Evolutionary conservation across 108 stramenopile genomes (phyloP), one percentile per base, ranked within the genome.

Genomic region (Skeletonema costatum): DNA sequence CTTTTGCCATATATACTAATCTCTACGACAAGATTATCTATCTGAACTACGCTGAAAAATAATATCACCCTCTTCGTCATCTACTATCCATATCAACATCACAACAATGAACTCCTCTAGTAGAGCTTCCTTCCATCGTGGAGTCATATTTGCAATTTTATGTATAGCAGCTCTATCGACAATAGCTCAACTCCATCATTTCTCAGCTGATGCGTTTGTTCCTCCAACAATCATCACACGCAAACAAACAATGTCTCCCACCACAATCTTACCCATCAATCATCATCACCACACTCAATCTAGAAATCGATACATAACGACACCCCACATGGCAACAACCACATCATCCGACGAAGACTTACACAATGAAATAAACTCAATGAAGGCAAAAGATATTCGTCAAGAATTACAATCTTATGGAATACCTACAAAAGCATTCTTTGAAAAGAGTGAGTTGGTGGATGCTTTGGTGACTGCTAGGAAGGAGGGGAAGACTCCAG

Each of bases 391-490:
- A 17, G 88, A 90, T 13, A 80, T 92, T 31, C 86, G 80, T 46
- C 87, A 92, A 64, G 92, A 93, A 77, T 69, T 93, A 61, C 62
- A 89, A 71, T 79, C 81, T 2, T 85, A 86, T n/a, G 92, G 92
- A 7, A 86, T 93, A 44, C 65, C 81, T 4, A 93, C 92, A 3
- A 81, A 76, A 53, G 71, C 85, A 17, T 93, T 93, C 70, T 84
- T 93, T 58, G 92, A 93, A 71, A 95, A 93, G 73, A 87, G 68
- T 14, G 92, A 95, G 75, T 70, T 95, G 32, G 86, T 89, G 0
- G 73, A 89, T 17, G 94, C 94, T 19, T 62, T 91, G 21, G 61
- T 77, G 21, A 77, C 86, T 66, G 94, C 94, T 4, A 66, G 94
- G 68, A 79, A 81, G 5, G 90, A 93, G 66, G 91, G 90, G 16